Evolutionary conservation across 192 early-diverging fungal species (phyloP).

Genomic region (Kickxella alabastrina): DNA sequence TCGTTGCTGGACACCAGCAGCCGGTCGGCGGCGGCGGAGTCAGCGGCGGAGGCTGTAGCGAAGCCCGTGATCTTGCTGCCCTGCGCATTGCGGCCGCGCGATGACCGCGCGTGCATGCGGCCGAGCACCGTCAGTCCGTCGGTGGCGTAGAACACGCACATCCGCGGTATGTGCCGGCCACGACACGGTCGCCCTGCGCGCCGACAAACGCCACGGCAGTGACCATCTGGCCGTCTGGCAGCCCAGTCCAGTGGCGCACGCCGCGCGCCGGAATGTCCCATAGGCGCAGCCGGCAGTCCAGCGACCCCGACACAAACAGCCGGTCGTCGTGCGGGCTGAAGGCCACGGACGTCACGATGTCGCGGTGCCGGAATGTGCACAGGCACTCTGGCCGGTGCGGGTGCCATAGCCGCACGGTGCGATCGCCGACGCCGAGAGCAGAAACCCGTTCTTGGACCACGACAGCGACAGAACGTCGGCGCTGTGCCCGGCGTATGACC

Average conservation of each 20-base stretch:
- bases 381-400: conserved; percentile 66
- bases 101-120: conserved; percentile 67
- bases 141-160: conserved; percentile 80
- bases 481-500: conserved; percentile 71
- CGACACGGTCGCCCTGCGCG: conserved; percentile 62
- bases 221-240: conserved; percentile 65
- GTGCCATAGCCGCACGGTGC: conserved; percentile 85
- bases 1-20: conserved; percentile 68
- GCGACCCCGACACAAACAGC: conserved; percentile 73
- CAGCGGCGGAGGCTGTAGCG: conserved; percentile 25
- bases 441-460: conserved; percentile 75
- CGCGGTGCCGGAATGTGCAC: conserved; percentile 73
- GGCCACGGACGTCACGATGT: conserved; percentile 71
- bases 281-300: conserved; percentile 73
- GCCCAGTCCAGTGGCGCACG: conserved; percentile 72
- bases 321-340: conserved; percentile 85
- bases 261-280: conserved; percentile 81
- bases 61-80: conserved; percentile 83
- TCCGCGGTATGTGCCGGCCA: conserved; percentile 75
- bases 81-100: conserved; percentile 57
- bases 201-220: conserved; percentile 76
- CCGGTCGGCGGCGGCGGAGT: conserved; percentile 3
- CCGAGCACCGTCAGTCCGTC: conserved; percentile 77
- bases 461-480: conserved; percentile 66
- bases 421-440: conserved; percentile 79